Evolutionary conservation across 768 basidiomycete species (phyloP).

Genomic region (Russula abietina): DNA sequence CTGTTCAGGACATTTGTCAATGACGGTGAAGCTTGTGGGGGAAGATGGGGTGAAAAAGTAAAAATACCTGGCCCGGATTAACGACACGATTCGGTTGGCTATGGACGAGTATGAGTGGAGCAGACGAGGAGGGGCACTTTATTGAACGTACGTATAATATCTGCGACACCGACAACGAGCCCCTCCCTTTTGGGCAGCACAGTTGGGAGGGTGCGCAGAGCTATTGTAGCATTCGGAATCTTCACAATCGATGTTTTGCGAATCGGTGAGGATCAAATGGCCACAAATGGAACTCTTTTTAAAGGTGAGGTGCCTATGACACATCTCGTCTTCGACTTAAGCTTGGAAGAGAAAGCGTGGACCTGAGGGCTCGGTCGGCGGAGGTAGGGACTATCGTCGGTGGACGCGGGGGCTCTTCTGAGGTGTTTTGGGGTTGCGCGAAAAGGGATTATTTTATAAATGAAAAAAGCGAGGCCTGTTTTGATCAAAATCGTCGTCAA

Average conservation of each 20-base stretch:
- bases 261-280: conserved; percentile 45
- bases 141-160: conserved; percentile 44
- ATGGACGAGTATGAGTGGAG: background rate
- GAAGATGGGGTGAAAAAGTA: background rate
- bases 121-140: background rate
- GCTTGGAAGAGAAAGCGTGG: conserved; percentile 10
- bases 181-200: conserved; percentile 30
- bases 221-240: conserved; percentile 42
- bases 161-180: conserved; percentile 41
- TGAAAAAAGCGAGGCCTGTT: background rate
- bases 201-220: conserved; percentile 43
- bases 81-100: conserved; percentile 52
- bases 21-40: background rate
- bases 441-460: background rate
- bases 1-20: background rate
- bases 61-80: conserved; percentile 38
- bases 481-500: conserved; percentile 4
- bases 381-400: conserved; percentile 21
- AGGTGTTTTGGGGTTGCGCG: background rate
- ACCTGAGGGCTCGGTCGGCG: conserved; percentile 21
- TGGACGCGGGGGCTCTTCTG: conserved; percentile 9
- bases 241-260: conserved; percentile 50
- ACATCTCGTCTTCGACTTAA: conserved; percentile 41
- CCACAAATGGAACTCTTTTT: conserved; percentile 45
- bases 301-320: conserved; percentile 55